Evolutionary conservation across 495 filamentous ascomycete genomes (phyloP).

Genomic region (Acidiella bohemica): DNA sequence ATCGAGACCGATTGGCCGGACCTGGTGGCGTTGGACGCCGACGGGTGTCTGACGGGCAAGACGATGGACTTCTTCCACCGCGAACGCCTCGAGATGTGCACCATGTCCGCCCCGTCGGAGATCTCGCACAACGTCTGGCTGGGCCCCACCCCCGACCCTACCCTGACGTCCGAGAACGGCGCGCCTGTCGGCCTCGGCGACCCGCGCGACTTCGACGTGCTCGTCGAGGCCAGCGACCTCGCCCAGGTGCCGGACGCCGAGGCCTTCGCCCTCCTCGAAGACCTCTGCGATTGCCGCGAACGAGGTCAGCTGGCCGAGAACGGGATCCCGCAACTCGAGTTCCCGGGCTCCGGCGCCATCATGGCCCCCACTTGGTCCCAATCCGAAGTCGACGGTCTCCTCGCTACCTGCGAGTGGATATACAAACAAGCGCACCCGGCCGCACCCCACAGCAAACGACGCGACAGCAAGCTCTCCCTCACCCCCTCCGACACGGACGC

Average conservation of each 20-base stretch:
- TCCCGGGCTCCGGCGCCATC: conserved; percentile 85
- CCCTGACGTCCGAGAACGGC: conserved; percentile 18
- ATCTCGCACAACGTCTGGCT: conserved; percentile 82
- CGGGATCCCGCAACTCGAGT: conserved; percentile 55
- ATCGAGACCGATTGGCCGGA: conserved; percentile 59
- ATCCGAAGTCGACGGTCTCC: conserved; percentile 64
- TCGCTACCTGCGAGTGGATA: conserved; percentile 81
- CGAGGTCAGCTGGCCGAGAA: conserved; percentile 22
- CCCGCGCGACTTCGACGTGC: conserved; percentile 45
- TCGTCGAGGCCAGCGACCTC: conserved; percentile 77
- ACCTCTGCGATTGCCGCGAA: conserved; percentile 31
- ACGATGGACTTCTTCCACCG: conserved; percentile 86
- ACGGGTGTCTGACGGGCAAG: conserved; percentile 57
- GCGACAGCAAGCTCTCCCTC: conserved; percentile 19
- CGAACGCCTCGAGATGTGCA: conserved; percentile 83
- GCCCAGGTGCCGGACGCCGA: conserved; percentile 49
- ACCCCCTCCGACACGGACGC: conserved; percentile 32
- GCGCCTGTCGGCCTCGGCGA: conserved; percentile 22
- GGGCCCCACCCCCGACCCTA: conserved; percentile 69
- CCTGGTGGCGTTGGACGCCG: conserved; percentile 61
- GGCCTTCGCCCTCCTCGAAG: conserved; percentile 44
- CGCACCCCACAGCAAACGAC: conserved; percentile 25
- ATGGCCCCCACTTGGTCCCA: conserved; percentile 67
- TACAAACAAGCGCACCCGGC: conserved; percentile 53
- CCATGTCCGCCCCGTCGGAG: conserved; percentile 80